phyloP scores from a whole-genome alignment of 2,329 filamentous ascomycete species.

The Fonsecaea pugnacius region DNA sequence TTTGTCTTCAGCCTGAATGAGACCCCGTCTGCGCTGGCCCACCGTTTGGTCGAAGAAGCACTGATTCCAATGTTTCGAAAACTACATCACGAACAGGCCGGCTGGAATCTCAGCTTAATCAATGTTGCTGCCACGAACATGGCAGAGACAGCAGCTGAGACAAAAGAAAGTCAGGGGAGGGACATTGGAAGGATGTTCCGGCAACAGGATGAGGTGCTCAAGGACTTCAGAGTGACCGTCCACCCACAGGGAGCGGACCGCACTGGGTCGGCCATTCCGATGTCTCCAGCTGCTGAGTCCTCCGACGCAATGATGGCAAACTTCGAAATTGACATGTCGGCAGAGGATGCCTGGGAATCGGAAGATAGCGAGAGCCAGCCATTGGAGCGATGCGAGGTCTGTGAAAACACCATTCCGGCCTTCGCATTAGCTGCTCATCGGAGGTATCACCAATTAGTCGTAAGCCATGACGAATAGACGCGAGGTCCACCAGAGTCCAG shows the following conservation, averaged over 20 bases:
- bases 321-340: neutral
- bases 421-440: constrained; percentile 34
- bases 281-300: neutral
- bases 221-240: constrained; percentile 63
- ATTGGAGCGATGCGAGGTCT: constrained; percentile 31
- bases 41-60: constrained; percentile 70
- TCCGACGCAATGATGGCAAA: neutral
- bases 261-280: neutral
- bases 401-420: constrained; percentile 31
- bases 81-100: constrained; percentile 69
- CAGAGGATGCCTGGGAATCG: constrained; percentile 31
- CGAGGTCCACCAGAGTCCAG: neutral
- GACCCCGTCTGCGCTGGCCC: constrained; percentile 63
- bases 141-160: constrained; percentile 60
- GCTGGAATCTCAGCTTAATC: constrained; percentile 80
- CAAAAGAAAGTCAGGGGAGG: constrained; percentile 63
- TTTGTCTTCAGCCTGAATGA: constrained; percentile 72
- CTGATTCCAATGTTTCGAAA: constrained; percentile 74
- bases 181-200: constrained; percentile 85
- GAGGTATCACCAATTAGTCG: constrained; percentile 31
- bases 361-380: constrained; percentile 25
- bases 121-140: constrained; percentile 91
- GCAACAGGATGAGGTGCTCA: constrained; percentile 70
- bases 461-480: constrained; percentile 11
- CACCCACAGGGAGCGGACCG: constrained; percentile 12